Base-by-base conservation (phyloP, 768 basidiomycete species). In the Lentinula guzmanii region DNA sequence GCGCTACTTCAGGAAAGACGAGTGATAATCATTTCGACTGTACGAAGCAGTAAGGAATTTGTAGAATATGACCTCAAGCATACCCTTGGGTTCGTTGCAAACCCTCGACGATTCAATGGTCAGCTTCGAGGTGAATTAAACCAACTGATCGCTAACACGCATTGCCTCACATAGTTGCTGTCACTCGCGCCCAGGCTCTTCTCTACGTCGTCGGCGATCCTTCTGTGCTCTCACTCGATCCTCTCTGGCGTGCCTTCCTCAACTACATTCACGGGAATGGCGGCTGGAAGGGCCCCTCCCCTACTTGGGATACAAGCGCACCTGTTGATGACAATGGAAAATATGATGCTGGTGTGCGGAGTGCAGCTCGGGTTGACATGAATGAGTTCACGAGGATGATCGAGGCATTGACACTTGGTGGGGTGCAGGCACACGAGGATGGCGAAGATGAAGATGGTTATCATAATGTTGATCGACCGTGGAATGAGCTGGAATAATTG, bases 181-280 rank as follows among this genome's bases (percentile, higher is more conserved):
- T 90, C 11, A 90, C 87, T 0, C 83, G 86, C 11, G 85, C 86
- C 0, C 79, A 87, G 68, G 82, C 86, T 0, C 72, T 89, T 4
- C 77, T 89, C 15, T 81, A 88, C 63, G 73, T 88, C 52, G 70
- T 89, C 52, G 87, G 86, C 4, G 82, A 89, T 66, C 83, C 86
- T 0, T 69, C 71, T 4, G 79, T 86, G 4, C 77, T 88, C 5
- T 79, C 77, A 2, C 75, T 85, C 34, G 86, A 87, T 65, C 80
- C 79, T 0, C 70, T 86, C 1, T 88, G 86, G 87, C 74, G 83
- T 8, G 67, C 68, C 0, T 86, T 89, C 76, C 67, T 89, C 61
- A 85, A 85, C 68, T 84, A 80, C 64, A 74, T 86, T 24, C 70
- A 82, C 63, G 42, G 58, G 11, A 70, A 74, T 54, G 76, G 80